Evolutionary conservation across 768 basidiomycete genomes (phyloP), one percentile per base, ranked within the genome.

Genomic region (Plicaturopsis crispa): DNA sequence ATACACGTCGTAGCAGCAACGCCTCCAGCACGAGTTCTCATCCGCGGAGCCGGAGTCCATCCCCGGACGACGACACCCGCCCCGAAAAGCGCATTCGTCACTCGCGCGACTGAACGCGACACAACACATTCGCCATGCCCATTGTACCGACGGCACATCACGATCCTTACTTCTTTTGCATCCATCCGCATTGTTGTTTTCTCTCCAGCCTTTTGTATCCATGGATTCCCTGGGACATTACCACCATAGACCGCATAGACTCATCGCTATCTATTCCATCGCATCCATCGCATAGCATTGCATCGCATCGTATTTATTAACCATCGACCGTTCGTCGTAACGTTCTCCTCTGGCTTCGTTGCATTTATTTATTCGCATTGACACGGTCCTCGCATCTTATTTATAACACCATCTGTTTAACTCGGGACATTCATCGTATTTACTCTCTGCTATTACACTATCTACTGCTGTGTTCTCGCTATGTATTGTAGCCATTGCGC

Each of bases 41-140:
- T 70, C 69, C 23, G 54, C 59, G 63, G 38, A 67, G 64, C 48
- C 62, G 57, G 24, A 66, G 62, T 48, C 52, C 50, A 40, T 62
- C 63, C 14, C 62, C 65, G 6, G 60, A 60, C 19, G 63, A 66
- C 20, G 43, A 48, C 23, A 40, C 46, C 41, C 56, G 47, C 24
- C 54, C 55, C 19, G 57, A 65, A 45, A 63, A 61, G 48, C 59
- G 61, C 40, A 52, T 40, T 22, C 59, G 61, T 24, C 55, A 49
- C 21, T 40, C 53, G 22, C 49, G 36, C 47, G 48, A 39, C 35
- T 28, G 24, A 26, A 51, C 48, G 34, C 38, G 20, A 17, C n/a
- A 6, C 8, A 17, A 20, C 17, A 4, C 22, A 35, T 35, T 17
- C 19, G 13, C 16, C 3, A n/a, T 24, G 7, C 30, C 36, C 17